Base-by-base conservation (phyloP, 106 monocot genomes). In the Dendrobium catenatum region DNA sequence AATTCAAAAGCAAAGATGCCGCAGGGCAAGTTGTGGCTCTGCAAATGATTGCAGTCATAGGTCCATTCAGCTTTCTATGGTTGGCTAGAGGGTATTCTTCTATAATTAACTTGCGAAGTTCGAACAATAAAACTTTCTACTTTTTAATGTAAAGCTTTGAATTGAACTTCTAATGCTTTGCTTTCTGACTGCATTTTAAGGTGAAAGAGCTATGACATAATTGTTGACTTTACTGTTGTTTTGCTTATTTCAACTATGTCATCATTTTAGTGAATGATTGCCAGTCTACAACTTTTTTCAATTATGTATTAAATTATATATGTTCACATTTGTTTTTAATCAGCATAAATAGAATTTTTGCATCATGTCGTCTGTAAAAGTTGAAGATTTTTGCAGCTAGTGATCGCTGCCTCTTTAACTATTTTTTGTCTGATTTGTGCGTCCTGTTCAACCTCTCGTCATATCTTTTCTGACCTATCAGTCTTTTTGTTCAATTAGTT, bases 1-100 rank as follows among this genome's bases (percentile, higher is more conserved):
- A 99, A 78, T 99, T 99, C 80, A 99, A 99, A 86, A 99, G 93
- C 86, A 99, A 95, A 88, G 91, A 99, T 84, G 95, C 95, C 67
- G 95, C 99, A 77, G 90, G 99, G 19, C 99, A 99, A 91, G 99
- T 99, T 73, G 99, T 86, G 95, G 99, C 55, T 99, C 99, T 77
- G 93, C 99, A 58, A 99, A 99, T 86, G 93, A 91, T 99, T 87
- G 85, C 99, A 9, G 95, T 93, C 55, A 95, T 99, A 59, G 93
- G 93, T 78, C 99, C 64, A 93, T 73, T 99, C 99, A 82, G 86
- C 99, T 19, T 99, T 87, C 93, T 99, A 77, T 99, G 99, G 99
- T 84, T 99, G 79, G 89, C 93, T 79, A 89, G 93, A 93, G 82
- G 93, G 99, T 99, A 99, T 78, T 66, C 20, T 46, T 78, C 31